phyloP scores from a whole-genome alignment of 2,329 filamentous ascomycete genomes.

The Tolypocladium guangdongense region DNA sequence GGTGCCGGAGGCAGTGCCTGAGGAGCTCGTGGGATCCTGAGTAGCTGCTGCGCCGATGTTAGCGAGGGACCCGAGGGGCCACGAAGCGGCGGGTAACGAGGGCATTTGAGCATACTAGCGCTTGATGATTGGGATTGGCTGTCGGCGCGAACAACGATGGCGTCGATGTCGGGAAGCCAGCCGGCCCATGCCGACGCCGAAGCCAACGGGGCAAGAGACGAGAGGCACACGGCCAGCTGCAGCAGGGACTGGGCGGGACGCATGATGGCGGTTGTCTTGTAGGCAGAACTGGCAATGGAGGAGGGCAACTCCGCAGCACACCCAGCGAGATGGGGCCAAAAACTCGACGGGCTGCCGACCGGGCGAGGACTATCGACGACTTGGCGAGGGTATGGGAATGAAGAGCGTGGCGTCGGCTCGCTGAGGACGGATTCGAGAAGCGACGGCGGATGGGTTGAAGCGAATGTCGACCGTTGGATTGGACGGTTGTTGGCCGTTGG shows the following conservation, averaged over 20 bases:
- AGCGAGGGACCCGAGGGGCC: not conserved
- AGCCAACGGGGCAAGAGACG: conserved; percentile 36
- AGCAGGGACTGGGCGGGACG: conserved; percentile 34
- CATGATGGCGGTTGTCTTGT: conserved; percentile 26
- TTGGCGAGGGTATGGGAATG: not conserved
- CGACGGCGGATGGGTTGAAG: not conserved
- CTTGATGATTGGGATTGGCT: conserved; percentile 12
- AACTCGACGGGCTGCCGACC: not conserved
- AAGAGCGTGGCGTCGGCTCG: not conserved
- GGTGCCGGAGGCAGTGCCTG: not conserved
- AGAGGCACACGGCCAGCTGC: conserved; percentile 38
- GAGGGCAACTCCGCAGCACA: not conserved
- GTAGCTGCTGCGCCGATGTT: not conserved
- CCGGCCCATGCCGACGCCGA: conserved; percentile 45
- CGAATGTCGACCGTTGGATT: not conserved
- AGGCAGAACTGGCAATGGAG: not conserved
- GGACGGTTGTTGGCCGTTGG: not conserved
- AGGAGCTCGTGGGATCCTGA: not conserved
- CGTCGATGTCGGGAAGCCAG: conserved; percentile 42
- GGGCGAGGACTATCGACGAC: not conserved
- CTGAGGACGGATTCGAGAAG: not conserved
- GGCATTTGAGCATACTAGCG: not conserved
- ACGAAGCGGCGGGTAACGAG: not conserved
- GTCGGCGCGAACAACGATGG: conserved; percentile 40
- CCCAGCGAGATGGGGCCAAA: not conserved